Conservation (phyloP, 2,329 filamentous ascomycete species). For the Chrysoporthe puriensis region DNA sequence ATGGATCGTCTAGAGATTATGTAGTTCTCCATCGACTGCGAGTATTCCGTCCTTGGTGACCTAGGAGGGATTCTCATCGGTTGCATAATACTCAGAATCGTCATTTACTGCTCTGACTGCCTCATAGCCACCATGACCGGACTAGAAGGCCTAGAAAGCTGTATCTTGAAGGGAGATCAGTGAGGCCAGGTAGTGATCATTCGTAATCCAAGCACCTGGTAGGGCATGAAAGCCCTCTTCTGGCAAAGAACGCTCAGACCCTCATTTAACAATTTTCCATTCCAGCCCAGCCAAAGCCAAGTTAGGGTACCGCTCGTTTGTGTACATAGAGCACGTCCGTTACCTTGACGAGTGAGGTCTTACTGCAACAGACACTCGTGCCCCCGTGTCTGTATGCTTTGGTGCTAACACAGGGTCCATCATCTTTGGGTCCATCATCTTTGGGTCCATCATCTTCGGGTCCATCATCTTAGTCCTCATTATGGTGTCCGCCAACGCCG, state of each 20-base stretch:
- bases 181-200: not conserved
- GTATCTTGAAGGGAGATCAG: too few species aligned
- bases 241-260: too few species aligned
- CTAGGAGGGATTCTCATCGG: conserved; percentile 35
- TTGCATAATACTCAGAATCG: conserved; percentile 10
- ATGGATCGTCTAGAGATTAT: not conserved
- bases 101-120: too few species aligned
- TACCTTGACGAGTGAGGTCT: not conserved
- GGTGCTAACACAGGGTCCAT: not conserved
- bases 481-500: not conserved
- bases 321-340: not conserved
- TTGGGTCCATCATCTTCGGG: not conserved
- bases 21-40: conserved; percentile 19
- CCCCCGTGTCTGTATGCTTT: not conserved
- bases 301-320: too few species aligned
- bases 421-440: not conserved
- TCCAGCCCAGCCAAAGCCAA: too few species aligned
- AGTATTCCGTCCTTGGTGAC: conserved; percentile 28
- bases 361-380: not conserved
- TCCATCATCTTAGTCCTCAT: too few species aligned
- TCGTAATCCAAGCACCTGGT: too few species aligned
- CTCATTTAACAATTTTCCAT: too few species aligned
- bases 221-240: too few species aligned
- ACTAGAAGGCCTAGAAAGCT: too few species aligned
- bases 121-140: not conserved